Conservation (phyloP, 768 basidiomycete genomes). For the Lyophyllum semitale region DNA sequence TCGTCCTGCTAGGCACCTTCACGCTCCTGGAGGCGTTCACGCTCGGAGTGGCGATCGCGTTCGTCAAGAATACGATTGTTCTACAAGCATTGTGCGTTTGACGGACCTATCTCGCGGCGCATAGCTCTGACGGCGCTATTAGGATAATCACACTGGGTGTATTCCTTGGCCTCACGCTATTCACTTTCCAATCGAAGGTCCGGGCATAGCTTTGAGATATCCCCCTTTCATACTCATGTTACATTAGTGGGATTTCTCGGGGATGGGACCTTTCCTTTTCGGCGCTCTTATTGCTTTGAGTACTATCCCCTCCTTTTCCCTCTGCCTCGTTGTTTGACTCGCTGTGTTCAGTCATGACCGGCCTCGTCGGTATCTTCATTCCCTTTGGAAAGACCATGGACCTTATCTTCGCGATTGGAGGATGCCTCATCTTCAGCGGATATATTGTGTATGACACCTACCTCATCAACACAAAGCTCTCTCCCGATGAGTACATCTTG, state of each 20-base stretch:
- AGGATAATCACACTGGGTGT: conserved; percentile 89
- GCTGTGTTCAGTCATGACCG: conserved; percentile 65
- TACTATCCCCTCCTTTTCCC: conserved; percentile 32
- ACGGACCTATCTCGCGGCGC: not conserved
- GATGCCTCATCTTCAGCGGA: conserved; percentile 83
- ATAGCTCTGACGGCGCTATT: not conserved
- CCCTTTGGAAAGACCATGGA: conserved; percentile 85
- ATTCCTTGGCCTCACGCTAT: conserved; percentile 91
- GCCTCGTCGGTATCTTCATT: conserved; percentile 81
- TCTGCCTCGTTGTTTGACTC: not conserved
- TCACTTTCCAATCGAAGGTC: conserved; percentile 94
- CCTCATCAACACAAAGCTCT: conserved; percentile 82
- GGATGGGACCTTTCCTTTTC: conserved; percentile 90
- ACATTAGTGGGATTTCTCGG: conserved; percentile 87
- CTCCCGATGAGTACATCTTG: conserved; percentile 93
- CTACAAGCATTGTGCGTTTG: conserved; percentile 79
- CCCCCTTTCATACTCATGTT: not conserved
- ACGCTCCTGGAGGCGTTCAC: conserved; percentile 91
- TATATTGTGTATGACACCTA: conserved; percentile 93
- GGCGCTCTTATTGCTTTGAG: conserved; percentile 78
- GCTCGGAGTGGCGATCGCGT: conserved; percentile 82
- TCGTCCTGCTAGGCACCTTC: conserved; percentile 82
- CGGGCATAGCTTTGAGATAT: conserved; percentile 11
- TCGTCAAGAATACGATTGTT: conserved; percentile 71
- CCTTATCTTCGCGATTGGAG: conserved; percentile 76